Evolutionary conservation across 176 grass and related monocot species (phyloP).

Genomic region (Elaeis guineensis): DNA sequence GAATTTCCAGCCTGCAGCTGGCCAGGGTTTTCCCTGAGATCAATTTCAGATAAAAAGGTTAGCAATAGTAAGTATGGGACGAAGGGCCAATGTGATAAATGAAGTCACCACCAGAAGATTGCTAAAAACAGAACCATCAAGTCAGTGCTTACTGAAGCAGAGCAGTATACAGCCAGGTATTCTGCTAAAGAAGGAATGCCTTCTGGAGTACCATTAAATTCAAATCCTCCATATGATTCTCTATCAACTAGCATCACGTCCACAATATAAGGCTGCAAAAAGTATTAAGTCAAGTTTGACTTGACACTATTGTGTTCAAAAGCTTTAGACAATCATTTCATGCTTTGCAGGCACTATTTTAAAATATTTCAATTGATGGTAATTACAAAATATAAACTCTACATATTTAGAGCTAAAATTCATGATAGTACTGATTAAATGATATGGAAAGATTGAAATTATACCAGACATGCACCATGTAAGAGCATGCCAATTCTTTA

Average conservation of each 20-base stretch:
- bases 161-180: constrained; percentile 78
- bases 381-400: no score
- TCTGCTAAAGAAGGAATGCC: constrained; percentile 81
- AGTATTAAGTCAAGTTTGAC: neutral
- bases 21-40: constrained; percentile 69
- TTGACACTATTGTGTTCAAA: no score
- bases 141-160: constrained; percentile 47
- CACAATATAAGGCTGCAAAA: constrained; percentile 61
- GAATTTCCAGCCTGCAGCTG: constrained; percentile 81
- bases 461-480: no score
- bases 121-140: constrained; percentile 9
- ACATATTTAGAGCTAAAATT: no score
- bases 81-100: no score
- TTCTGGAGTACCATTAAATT: constrained; percentile 54
- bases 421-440: no score
- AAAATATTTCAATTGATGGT: no score
- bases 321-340: no score
- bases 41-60: neutral
- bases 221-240: constrained; percentile 60
- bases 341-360: no score
- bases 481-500: no score
- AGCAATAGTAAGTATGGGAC: neutral
- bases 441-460: no score
- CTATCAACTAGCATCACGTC: constrained; percentile 24
- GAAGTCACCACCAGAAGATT: no score